phyloP scores from a whole-genome alignment of 495 filamentous ascomycete species.

The Pseudotulostoma volvatum region DNA sequence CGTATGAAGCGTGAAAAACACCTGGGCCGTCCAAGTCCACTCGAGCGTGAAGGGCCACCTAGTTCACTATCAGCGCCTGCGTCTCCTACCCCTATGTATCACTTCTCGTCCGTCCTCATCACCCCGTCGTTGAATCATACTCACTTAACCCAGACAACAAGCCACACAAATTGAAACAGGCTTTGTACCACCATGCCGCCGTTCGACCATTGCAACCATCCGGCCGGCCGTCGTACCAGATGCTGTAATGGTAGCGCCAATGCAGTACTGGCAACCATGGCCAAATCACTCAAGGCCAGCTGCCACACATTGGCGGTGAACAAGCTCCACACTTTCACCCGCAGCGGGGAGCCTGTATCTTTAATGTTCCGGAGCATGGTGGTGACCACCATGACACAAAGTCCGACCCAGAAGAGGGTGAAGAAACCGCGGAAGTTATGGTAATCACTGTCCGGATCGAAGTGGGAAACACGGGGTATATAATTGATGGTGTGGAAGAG shows the following conservation, averaged over 20 bases:
- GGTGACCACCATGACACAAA: conserved; percentile 94
- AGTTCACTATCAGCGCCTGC: no score
- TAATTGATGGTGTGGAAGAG: conserved; percentile 95
- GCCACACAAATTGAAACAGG: conserved; percentile 62
- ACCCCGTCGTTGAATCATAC: no score
- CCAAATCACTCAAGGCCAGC: conserved; percentile 61
- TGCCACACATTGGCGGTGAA: conserved; percentile 81
- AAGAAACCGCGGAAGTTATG: conserved; percentile 95
- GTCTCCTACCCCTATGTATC: no score
- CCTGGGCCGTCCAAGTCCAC: conserved; percentile 93
- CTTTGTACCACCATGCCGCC: conserved; percentile 71
- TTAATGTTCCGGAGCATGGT: conserved; percentile 82
- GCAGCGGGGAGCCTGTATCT: conserved; percentile 75
- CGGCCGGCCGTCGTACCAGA: conserved; percentile 37
- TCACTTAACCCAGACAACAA: conserved; percentile 65
- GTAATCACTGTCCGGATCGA: conserved; percentile 84
- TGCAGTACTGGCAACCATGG: conserved; percentile 66
- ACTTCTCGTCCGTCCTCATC: no score
- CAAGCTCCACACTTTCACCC: conserved; percentile 69
- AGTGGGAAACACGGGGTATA: conserved; percentile 83
- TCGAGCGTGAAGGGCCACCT: conserved; percentile 71
- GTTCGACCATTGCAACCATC: conserved; percentile 52
- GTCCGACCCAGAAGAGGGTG: conserved; percentile 88
- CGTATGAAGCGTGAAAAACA: conserved; percentile 83
- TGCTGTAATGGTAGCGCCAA: conserved; percentile 59